These are phyloP conservation scores for Thalassiosira exigua DNA, from an alignment of 352 stramenopile genomes.

Conservation along the genomic window DNA sequence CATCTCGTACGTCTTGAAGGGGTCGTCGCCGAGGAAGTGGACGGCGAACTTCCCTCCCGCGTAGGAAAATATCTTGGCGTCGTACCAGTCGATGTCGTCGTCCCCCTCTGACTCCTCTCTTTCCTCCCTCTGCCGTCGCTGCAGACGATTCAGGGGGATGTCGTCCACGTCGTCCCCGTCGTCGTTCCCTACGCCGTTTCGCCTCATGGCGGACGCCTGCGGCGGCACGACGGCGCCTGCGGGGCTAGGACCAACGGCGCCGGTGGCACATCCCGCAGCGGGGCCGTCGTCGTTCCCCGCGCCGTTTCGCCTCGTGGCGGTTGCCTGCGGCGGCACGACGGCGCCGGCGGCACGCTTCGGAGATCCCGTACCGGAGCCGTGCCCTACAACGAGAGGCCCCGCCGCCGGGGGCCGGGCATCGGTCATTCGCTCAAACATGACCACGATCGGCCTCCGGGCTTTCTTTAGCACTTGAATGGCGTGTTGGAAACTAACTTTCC, in stretches of 20 bases:
- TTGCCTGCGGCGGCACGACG: too few species aligned
- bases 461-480: conserved; percentile 37
- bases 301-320: too few species aligned
- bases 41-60: conserved; percentile 51
- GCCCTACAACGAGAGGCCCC: not conserved
- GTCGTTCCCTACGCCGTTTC: too few species aligned
- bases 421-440: conserved; percentile 45
- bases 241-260: too few species aligned
- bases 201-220: not conserved
- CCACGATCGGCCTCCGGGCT: conserved; percentile 39
- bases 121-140: conserved; percentile 12
- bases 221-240: too few species aligned
- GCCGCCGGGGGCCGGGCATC: not conserved
- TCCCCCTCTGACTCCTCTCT: conserved; percentile 44
- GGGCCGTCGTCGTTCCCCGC: conserved; percentile 32
- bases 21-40: conserved; percentile 67
- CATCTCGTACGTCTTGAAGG: conserved; percentile 72
- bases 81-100: conserved; percentile 80
- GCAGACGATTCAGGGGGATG: conserved; percentile 15
- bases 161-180: too few species aligned
- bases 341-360: not conserved
- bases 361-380: not conserved
- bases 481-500: conserved; percentile 14
- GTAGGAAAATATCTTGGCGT: conserved; percentile 64
- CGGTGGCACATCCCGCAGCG: too few species aligned